Evolutionary conservation across 1,139 yeast species (phyloP).

Genomic region (Debaryomycetaceae sp.): DNA sequence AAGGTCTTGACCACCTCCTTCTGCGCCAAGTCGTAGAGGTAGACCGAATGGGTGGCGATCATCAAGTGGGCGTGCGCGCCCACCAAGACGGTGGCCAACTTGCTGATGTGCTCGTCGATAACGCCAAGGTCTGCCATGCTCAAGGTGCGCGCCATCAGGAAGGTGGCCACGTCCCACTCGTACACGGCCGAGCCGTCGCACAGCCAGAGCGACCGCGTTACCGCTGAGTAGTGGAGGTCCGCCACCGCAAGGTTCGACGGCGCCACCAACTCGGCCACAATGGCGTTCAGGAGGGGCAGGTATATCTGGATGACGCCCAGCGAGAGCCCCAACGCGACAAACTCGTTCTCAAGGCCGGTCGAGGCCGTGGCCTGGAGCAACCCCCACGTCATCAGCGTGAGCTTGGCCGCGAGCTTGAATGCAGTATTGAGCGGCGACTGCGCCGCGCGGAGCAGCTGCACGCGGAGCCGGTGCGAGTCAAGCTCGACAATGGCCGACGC

Average conservation of each 20-base stretch:
- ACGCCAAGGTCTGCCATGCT: slow-evolving; percentile 32
- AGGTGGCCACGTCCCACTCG: slow-evolving; percentile 58
- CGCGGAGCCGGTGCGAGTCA: slow-evolving; percentile 70
- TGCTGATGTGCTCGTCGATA: slow-evolving; percentile 30
- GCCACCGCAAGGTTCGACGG: slow-evolving; percentile 50
- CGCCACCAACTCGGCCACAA: slow-evolving; percentile 47
- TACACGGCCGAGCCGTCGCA: slow-evolving; percentile 62
- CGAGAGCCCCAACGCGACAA: slow-evolving; percentile 62
- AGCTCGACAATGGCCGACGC: slow-evolving; percentile 70
- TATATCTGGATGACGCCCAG: slow-evolving; percentile 63
- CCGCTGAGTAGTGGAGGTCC: slow-evolving; percentile 44
- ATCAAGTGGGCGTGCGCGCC: slow-evolving; percentile 44
- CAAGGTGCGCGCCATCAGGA: slow-evolving; percentile 37
- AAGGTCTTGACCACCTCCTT: slow-evolving; percentile 42
- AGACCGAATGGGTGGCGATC: slow-evolving; percentile 61
- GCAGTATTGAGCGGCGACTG: slow-evolving; percentile 35
- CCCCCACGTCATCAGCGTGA: slow-evolving; percentile 9
- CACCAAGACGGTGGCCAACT: slow-evolving; percentile 31
- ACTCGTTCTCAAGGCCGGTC: slow-evolving; percentile 25
- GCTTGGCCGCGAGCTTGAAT: slow-evolving; percentile 23
- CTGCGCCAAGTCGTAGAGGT: slow-evolving; percentile 40
- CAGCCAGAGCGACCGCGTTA: slow-evolving; percentile 52
- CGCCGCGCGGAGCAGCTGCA: slow-evolving; percentile 46
- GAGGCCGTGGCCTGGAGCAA: slow-evolving; percentile 2
- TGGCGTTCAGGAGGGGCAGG: slow-evolving; percentile 61